Base-by-base conservation (phyloP, 1,284 basidiomycete species). In the Fomitopsis palustris region DNA sequence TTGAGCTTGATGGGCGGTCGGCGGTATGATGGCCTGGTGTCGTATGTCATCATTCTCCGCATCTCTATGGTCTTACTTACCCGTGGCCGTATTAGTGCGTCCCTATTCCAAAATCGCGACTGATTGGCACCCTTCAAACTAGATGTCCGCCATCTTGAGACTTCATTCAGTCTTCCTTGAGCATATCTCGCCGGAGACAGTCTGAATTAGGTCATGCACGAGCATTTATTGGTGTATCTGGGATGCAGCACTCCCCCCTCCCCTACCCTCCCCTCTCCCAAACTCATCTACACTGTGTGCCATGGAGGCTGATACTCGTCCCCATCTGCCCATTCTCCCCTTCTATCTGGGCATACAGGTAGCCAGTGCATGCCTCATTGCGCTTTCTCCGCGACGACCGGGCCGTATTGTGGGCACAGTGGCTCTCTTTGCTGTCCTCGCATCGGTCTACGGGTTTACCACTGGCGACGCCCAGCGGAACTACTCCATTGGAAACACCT, bases 401-500 rank as follows among this genome's bases (percentile, higher is more conserved):
- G 52, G 49, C 4, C 49, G 49, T 8, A 0, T 52, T 9, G 29
- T 42, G 4, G 56, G 37, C 21, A 43, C 53, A 21, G 37, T 41
- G 17, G n/a, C 21, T 16, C 33, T 49, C 4, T 55, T 55, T 27
- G 19, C 53, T 6, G 17, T n/a, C 29, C 23, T 54, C 12, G 53
- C 27, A 16, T 21, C 35, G 23, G 53, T 39, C 1, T 41, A 54
- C 17, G 3, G 4, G 6, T 37, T 9, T n/a, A 59, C 57, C 23
- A 51, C 53, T 17, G 53, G 57, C 4, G 45, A 55, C 25, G 37
- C 31, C 7, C 45, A 38, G 53, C 53, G 43, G 3, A 35, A 59
- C 35, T 59, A 54, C 41, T 38, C 47, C 19, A 43, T 59, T 19
- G 58, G 58, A 9, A 55, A 45, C 39, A 9, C 38, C 12, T 25